A percentile compares a stretch with the other conserved stretches of the same genome.
These are phyloP conservation scores for Backusella tuberculispora DNA, from an alignment of 192 early-diverging fungal species.

Conservation along the genomic window DNA sequence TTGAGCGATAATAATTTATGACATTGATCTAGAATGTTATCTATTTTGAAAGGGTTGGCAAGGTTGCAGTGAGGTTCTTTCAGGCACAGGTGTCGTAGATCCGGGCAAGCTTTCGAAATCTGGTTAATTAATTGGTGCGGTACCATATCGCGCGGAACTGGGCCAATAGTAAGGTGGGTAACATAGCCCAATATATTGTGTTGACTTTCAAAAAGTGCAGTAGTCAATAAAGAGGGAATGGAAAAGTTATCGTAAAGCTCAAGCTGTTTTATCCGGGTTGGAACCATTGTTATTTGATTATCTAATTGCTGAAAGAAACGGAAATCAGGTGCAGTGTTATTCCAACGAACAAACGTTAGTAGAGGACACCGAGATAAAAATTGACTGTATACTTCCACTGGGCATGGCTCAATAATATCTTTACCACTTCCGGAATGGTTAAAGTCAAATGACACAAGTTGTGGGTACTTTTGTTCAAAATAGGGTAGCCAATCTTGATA, in stretches of 20 bases:
- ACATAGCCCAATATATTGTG: background rate
- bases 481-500: constrained; percentile 9
- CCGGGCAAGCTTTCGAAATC: constrained; percentile 2
- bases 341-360: background rate
- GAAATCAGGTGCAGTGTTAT: constrained; percentile 5
- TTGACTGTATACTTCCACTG: constrained; percentile 3
- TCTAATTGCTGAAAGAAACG: constrained; percentile 4
- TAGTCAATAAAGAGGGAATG: constrained; percentile 7
- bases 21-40: constrained; percentile 3
- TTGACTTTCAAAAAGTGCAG: constrained; percentile 11
- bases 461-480: background rate
- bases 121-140: background rate
- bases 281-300: background rate
- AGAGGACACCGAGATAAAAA: background rate
- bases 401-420: background rate
- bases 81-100: background rate
- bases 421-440: constrained; percentile 9
- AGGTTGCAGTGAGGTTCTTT: constrained; percentile 2
- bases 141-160: constrained; percentile 13
- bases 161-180: constrained; percentile 8
- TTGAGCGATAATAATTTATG: background rate
- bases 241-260: background rate
- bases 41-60: constrained; percentile 1
- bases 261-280: background rate
- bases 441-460: constrained; percentile 1